Base-by-base conservation (phyloP, 257 asterid species). In the Gentiana dahurica region DNA sequence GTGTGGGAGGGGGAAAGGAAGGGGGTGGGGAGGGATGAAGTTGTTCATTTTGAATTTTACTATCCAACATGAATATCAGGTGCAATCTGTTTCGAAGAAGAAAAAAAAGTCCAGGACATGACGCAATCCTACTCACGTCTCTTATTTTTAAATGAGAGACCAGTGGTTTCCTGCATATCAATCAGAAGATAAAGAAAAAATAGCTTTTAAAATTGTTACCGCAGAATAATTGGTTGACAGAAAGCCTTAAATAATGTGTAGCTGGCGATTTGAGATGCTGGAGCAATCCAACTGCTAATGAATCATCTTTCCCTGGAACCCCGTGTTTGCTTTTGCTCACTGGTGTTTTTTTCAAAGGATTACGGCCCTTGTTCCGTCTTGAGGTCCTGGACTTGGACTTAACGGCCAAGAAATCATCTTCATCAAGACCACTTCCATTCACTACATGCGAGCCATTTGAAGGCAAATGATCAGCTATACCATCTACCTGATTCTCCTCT, bases 221-320 rank as follows among this genome's bases (percentile, higher is more conserved):
- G 81, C 69, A 82, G 67, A 65, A 90, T 90, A 58, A 81, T 68
- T 69, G 96, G 98, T 81, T 79, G 94, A 65, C 78, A 71, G 74
- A 90, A 87, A 61, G 98, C 92, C 69, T 61, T 59, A 56, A 90
- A 77, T 72, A 87, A 65, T 47, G 94, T 63, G 67, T 71, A 73
- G 44, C 75, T 57, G 66, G 96, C 95, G 60, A 57, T 78, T 82
- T 87, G 64, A 90, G 72, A 51, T 95, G 77, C 60, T 54, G 77
- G 55, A 75, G 68, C 91, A 86, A 82, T 53, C 59, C 75, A 53
- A 60, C 61, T 24, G 68, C 61, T 45, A 78, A 59, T 50, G 85
- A 68, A 65, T 61, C 78, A n/a, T 73, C 74, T 35, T 39, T 74
- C 58, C 61, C 78, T 55, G 73, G 53, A 70, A 52, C 49, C 68